Conservation (phyloP, 768 basidiomycete genomes). For the Boletus speciosus region DNA sequence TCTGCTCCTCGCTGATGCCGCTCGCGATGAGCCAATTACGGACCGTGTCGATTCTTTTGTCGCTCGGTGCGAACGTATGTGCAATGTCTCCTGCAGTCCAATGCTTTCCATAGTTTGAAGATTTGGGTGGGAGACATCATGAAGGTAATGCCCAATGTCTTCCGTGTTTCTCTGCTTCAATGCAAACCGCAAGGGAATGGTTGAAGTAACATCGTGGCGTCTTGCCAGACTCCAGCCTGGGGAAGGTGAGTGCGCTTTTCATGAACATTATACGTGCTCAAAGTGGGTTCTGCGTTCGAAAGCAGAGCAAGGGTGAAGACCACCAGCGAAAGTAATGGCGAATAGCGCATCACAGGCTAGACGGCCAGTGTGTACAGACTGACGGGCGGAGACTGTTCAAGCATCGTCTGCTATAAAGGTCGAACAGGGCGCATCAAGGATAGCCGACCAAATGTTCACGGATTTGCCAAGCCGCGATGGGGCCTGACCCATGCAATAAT, state of each 20-base stretch:
- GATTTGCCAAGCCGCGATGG: background rate
- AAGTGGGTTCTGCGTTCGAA: constrained; percentile 14
- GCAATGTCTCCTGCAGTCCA: constrained; percentile 30
- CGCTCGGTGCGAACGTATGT: constrained; percentile 25
- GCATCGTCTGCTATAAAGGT: background rate
- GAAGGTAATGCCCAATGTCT: constrained; percentile 22
- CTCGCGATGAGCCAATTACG: constrained; percentile 26
- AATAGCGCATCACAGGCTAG: constrained; percentile 12
- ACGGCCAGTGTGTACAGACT: background rate
- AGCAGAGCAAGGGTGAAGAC: constrained; percentile 10
- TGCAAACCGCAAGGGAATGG: constrained; percentile 30
- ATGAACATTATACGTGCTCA: constrained; percentile 32
- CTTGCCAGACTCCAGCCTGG: constrained; percentile 35
- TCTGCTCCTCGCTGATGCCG: constrained; percentile 23
- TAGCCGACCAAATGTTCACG: background rate
- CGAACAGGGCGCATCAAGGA: too few relatives aligned
- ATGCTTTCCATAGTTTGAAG: constrained; percentile 30
- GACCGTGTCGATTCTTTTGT: constrained; percentile 22
- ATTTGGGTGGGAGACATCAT: constrained; percentile 35
- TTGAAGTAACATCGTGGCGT: constrained; percentile 31
- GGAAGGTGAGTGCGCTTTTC: constrained; percentile 38
- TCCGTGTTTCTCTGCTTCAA: constrained; percentile 32
- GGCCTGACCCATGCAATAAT: background rate
- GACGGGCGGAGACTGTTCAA: background rate
- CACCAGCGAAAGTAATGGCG: constrained; percentile 1